These are phyloP conservation scores for Lasiodiplodia gonubiensis DNA, from an alignment of 2,329 filamentous ascomycete species.

Conservation along the genomic window DNA sequence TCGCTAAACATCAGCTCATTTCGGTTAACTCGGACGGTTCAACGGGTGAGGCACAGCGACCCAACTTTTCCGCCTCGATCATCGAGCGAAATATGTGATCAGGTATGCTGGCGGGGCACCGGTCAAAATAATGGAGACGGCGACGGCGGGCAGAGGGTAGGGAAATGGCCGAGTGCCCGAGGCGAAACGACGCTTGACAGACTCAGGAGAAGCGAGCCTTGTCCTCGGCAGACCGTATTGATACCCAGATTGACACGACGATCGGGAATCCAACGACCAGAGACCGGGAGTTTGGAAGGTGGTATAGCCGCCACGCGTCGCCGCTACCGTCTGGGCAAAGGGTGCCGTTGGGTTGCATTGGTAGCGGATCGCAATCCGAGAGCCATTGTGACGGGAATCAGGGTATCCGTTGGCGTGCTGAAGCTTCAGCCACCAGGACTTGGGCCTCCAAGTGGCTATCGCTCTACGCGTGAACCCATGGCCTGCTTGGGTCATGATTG, in stretches of 20 bases:
- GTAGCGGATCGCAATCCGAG: conserved; percentile 23
- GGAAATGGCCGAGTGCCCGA: neutral
- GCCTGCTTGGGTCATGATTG: neutral
- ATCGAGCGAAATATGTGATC: neutral
- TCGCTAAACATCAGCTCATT: conserved; percentile 24
- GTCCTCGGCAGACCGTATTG: neutral
- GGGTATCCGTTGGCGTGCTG: neutral
- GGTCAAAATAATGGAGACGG: neutral
- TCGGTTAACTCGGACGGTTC: conserved; percentile 5
- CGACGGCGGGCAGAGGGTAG: neutral
- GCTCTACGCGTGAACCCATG: neutral
- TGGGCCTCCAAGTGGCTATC: neutral
- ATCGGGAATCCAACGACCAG: conserved; percentile 21
- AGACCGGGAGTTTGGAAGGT: conserved; percentile 14
- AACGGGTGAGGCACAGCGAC: conserved; percentile 17
- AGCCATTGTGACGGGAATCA: conserved; percentile 7
- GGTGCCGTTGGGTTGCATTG: conserved; percentile 19
- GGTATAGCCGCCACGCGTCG: conserved; percentile 13
- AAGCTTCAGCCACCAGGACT: conserved; percentile 7
- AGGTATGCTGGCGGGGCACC: neutral
- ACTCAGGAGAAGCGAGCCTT: conserved; percentile 6
- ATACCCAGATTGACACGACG: conserved; percentile 2
- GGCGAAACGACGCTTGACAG: neutral
- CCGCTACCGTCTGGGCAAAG: conserved; percentile 6
- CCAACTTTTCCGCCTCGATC: neutral